Evolutionary conservation across 805 yeast species (phyloP).

Genomic region (Jamesozyma gamospora): DNA sequence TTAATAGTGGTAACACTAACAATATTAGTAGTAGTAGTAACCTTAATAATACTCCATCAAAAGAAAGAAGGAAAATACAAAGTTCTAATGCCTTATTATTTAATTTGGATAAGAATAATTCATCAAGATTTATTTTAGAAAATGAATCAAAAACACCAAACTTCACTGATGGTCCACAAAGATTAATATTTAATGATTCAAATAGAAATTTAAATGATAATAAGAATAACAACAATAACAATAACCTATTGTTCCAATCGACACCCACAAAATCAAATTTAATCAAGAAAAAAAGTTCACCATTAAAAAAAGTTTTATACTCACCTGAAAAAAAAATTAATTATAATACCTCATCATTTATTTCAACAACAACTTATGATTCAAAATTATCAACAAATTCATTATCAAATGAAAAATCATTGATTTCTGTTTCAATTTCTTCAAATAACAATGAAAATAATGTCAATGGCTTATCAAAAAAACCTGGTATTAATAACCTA

Average conservation of each 20-base stretch:
- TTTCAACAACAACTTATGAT: slow-evolving; percentile 52
- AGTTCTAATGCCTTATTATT: slow-evolving; percentile 15
- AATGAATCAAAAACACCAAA: not conserved
- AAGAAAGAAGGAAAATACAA: slow-evolving; percentile 19
- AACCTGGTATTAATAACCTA: slow-evolving; percentile 40
- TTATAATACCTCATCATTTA: slow-evolving; percentile 10
- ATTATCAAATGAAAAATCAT: not conserved
- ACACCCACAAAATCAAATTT: slow-evolving; percentile 1
- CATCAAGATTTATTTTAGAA: slow-evolving; percentile 3
- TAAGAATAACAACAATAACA: slow-evolving; percentile 1
- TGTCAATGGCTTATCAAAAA: slow-evolving; percentile 33
- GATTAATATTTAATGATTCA: slow-evolving; percentile 13
- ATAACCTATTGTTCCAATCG: not conserved
- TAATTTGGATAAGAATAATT: slow-evolving; percentile 5
- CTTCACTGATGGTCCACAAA: slow-evolving; percentile 16
- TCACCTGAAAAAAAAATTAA: not conserved
- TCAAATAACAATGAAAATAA: not conserved
- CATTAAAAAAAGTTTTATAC: not conserved
- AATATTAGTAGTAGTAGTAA: not conserved
- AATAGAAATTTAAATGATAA: not conserved
- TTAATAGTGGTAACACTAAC: too few species aligned
- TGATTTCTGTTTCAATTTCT: not conserved
- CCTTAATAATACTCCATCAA: slow-evolving; percentile 14
- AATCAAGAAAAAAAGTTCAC: not conserved
- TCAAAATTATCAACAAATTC: slow-evolving; percentile 37